A percentile compares a stretch with the other conserved stretches of the same genome.
Conservation (phyloP, 1,284 basidiomycete genomes). For the Leucoagaricus sp. region DNA sequence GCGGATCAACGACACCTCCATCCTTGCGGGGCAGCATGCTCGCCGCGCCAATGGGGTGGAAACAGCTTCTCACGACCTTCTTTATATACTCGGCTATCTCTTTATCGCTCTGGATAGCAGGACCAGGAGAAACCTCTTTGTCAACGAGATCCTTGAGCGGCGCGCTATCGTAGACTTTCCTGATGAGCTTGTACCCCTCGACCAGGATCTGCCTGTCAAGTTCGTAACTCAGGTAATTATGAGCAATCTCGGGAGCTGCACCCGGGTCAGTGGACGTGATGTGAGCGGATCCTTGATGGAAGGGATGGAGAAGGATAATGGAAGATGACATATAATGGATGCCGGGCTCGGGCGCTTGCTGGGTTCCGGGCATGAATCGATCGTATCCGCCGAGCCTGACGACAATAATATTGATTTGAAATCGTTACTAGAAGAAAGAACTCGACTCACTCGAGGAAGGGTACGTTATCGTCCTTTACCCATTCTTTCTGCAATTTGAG, state of each 20-base stretch:
- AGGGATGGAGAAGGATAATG: conserved; percentile 3
- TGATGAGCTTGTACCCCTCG: not conserved
- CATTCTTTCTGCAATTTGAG: not conserved
- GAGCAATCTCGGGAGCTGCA: conserved; percentile 2
- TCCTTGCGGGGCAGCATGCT: conserved; percentile 42
- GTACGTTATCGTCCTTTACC: not conserved
- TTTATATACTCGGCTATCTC: conserved; percentile 50
- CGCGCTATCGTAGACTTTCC: not conserved
- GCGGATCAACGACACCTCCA: conserved; percentile 47
- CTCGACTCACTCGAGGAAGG: conserved; percentile 9
- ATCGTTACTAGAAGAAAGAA: not conserved
- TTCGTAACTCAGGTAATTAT: conserved; percentile 4
- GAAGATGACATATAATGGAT: conserved; percentile 5
- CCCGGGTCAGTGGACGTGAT: conserved; percentile 10
- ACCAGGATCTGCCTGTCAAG: not conserved
- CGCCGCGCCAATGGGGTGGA: conserved; percentile 47
- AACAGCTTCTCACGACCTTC: conserved; percentile 38
- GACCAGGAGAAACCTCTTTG: conserved; percentile 42
- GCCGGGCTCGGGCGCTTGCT: not conserved
- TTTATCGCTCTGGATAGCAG: conserved; percentile 38
- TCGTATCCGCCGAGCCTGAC: not conserved
- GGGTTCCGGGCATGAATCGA: not conserved
- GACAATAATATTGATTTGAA: not conserved
- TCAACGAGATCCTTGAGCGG: not conserved
- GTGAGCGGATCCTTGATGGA: conserved; percentile 11